A percentile compares a stretch with the other conserved stretches of the same genome.
Conservation (phyloP, 129 eudicot species). For the Flaveria trinervia region DNA sequence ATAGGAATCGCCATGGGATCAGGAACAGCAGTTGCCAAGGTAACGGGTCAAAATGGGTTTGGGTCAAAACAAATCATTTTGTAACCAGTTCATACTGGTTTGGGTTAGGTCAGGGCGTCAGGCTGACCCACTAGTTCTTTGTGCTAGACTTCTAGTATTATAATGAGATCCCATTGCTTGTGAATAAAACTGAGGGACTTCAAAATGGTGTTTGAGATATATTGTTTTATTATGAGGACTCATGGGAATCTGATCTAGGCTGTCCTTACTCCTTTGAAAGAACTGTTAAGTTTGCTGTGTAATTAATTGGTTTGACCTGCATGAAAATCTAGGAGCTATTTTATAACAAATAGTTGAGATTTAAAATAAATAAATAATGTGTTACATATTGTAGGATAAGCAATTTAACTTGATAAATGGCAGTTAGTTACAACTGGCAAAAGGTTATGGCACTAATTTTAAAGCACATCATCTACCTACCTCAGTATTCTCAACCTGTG, state of each 20-base stretch:
- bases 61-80: slow-evolving; percentile 4
- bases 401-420: not conserved
- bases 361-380: not conserved
- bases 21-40: slow-evolving; percentile 99
- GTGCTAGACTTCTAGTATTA: not conserved
- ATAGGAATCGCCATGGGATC: slow-evolving; percentile 99
- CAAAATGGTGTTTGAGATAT: too few species aligned
- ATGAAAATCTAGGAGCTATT: not conserved
- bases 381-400: not conserved
- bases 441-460: not conserved
- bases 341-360: too few species aligned
- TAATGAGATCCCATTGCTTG: not conserved
- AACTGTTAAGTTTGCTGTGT: not conserved
- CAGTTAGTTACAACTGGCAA: not conserved
- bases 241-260: not conserved
- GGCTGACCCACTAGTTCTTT: not conserved
- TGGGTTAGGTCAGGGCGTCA: not conserved
- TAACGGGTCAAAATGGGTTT: slow-evolving; percentile 17
- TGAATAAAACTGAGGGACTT: too few species aligned
- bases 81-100: slow-evolving; percentile 8
- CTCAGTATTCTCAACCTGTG: not conserved
- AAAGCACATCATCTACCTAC: not conserved
- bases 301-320: not conserved
- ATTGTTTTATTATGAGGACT: not conserved
- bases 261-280: not conserved